Percentiles rank a stretch among this genome's conserved stretches.
Conservation (phyloP, 257 asterid species). For the Penstemon davidsonii region DNA sequence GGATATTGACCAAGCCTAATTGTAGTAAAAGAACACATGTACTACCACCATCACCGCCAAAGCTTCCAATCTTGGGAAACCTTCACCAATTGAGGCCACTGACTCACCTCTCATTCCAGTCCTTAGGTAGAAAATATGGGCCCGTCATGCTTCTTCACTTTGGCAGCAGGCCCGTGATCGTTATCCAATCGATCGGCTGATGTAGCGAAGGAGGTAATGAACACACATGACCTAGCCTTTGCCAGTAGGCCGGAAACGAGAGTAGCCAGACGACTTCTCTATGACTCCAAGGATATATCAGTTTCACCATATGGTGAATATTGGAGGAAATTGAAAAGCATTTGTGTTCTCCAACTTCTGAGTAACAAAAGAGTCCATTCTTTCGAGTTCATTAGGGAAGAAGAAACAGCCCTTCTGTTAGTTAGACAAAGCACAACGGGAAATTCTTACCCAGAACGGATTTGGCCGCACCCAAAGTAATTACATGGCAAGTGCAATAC, state of each 20-base stretch:
- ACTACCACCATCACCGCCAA: neutral
- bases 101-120: too few relatives aligned
- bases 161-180: slow-evolving; percentile 26
- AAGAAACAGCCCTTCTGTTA: slow-evolving; percentile 29
- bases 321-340: slow-evolving; percentile 31
- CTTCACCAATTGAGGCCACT: too few relatives aligned
- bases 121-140: too few relatives aligned
- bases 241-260: slow-evolving; percentile 25
- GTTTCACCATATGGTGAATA: slow-evolving; percentile 45
- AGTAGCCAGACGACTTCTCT: slow-evolving; percentile 18
- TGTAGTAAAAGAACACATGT: neutral
- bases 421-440: too few relatives aligned
- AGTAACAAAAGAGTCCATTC: slow-evolving; percentile 40
- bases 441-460: too few relatives aligned
- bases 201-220: slow-evolving; percentile 35
- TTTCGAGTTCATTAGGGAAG: slow-evolving; percentile 24
- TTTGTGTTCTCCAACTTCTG: too few relatives aligned
- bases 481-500: too few relatives aligned
- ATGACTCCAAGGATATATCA: slow-evolving; percentile 27
- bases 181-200: slow-evolving; percentile 36
- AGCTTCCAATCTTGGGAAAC: too few relatives aligned
- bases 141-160: neutral
- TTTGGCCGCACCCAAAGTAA: too few relatives aligned
- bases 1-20: slow-evolving; percentile 3
- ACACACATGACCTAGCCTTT: slow-evolving; percentile 35